Evolutionary conservation across 2,329 filamentous ascomycete species (phyloP).

Genomic region (Xylaria sp.): DNA sequence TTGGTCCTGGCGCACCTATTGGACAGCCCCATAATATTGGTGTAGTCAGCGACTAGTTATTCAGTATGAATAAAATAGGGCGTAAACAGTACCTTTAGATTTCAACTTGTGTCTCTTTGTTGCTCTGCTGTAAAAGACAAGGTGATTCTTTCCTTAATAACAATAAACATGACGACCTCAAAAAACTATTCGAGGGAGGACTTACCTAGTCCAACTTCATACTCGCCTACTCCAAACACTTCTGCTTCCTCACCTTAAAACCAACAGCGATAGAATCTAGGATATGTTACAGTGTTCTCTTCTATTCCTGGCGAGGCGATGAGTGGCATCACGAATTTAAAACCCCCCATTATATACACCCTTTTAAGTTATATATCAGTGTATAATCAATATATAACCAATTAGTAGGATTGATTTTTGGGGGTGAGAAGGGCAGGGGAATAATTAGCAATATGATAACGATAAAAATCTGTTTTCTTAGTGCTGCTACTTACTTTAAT

Average conservation of each 20-base stretch:
- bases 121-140: neutral
- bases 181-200: neutral
- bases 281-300: neutral
- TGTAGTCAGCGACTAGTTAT: slow-evolving; percentile 25
- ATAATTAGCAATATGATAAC: too few species aligned
- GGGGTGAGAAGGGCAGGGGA: too few species aligned
- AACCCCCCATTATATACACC: too few species aligned
- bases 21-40: slow-evolving; percentile 20
- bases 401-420: too few species aligned
- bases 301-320: neutral
- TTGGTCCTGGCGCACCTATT: slow-evolving; percentile 6
- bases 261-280: neutral
- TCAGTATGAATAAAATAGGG: slow-evolving; percentile 23
- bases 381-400: too few species aligned
- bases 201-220: neutral
- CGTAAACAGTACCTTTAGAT: neutral
- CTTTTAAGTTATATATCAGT: too few species aligned
- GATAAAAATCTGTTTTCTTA: too few species aligned
- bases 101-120: neutral
- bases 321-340: neutral
- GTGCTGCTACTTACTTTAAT: too few species aligned
- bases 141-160: neutral
- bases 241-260: neutral
- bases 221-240: neutral
- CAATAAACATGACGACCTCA: neutral